These are phyloP conservation scores for Populus hybrid DNA, from an alignment of 441 rosid species.

Conservation along the genomic window DNA sequence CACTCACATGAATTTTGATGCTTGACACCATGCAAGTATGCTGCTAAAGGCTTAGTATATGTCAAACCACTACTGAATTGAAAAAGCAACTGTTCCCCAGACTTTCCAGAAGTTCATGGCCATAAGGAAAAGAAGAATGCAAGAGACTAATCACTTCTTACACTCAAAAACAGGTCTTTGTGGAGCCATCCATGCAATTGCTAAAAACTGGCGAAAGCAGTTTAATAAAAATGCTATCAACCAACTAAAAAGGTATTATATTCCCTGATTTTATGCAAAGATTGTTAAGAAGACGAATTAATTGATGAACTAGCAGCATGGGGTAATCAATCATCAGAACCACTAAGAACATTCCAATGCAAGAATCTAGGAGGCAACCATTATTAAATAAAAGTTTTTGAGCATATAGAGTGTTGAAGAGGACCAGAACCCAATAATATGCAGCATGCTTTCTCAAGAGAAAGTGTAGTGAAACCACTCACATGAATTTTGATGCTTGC, in stretches of 20 bases:
- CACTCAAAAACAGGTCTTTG: background rate
- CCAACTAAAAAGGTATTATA: background rate
- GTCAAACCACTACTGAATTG: conserved; percentile 86
- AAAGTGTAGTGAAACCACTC: conserved; percentile 31
- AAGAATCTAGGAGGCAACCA: background rate
- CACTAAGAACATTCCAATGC: background rate
- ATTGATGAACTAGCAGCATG: background rate
- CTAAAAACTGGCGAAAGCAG: background rate
- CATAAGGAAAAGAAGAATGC: background rate
- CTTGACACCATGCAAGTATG: conserved; percentile 71
- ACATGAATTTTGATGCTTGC: conserved; percentile 79
- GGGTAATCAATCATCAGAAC: background rate
- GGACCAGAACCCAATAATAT: background rate
- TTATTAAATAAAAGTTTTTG: background rate
- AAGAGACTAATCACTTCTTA: background rate
- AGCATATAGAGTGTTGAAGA: background rate
- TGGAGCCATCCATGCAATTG: background rate
- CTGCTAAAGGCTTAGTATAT: conserved; percentile 89
- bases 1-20: conserved; percentile 45
- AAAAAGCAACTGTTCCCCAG: conserved; percentile 93
- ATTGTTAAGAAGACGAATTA: background rate
- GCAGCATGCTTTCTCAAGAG: background rate
- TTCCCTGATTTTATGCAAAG: background rate
- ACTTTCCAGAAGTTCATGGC: conserved; percentile 38
- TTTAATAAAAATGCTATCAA: background rate